A percentile compares a stretch with the other conserved stretches of the same genome.
phyloP scores from a whole-genome alignment of 192 early-diverging fungal genomes.

The Entomortierella lignicola region DNA sequence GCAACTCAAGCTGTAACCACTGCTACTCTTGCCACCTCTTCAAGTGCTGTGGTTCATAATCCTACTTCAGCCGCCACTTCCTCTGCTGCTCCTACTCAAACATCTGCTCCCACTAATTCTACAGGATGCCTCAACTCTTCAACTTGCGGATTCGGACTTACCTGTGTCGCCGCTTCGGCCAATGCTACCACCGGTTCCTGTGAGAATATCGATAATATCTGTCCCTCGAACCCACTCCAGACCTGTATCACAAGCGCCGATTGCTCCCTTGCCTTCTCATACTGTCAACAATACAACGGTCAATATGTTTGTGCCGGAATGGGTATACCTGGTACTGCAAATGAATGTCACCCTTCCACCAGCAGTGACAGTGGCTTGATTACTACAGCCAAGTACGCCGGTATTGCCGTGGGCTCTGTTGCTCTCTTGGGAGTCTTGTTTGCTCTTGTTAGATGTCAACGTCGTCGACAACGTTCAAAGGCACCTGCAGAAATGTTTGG shows the following conservation, averaged over 20 bases:
- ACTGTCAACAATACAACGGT: background rate
- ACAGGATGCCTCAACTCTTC: slow-evolving; percentile 6
- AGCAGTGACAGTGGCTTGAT: background rate
- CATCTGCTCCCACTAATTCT: background rate
- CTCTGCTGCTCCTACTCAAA: background rate
- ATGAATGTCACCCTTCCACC: background rate
- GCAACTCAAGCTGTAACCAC: background rate
- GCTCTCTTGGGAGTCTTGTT: slow-evolving; percentile 28
- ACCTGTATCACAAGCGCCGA: slow-evolving; percentile 15
- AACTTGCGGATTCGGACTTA: background rate
- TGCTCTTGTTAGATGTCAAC: slow-evolving; percentile 39
- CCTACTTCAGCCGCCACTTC: background rate
- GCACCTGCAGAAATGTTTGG: slow-evolving; percentile 48
- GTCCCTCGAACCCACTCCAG: background rate
- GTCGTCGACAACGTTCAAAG: slow-evolving; percentile 34
- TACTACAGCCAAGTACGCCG: slow-evolving; percentile 28
- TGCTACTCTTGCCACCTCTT: background rate
- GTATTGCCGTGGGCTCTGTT: slow-evolving; percentile 45
- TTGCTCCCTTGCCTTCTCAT: slow-evolving; percentile 17
- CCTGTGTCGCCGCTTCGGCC: slow-evolving; percentile 4
- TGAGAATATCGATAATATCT: background rate
- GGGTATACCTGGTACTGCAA: slow-evolving; percentile 4
- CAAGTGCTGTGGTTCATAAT: background rate
- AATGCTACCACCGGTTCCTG: slow-evolving; percentile 10
- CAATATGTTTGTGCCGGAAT: slow-evolving; percentile 8